These are phyloP conservation scores for Aspergillus taichungensis DNA, from an alignment of 495 filamentous ascomycete species.

Conservation along the genomic window DNA sequence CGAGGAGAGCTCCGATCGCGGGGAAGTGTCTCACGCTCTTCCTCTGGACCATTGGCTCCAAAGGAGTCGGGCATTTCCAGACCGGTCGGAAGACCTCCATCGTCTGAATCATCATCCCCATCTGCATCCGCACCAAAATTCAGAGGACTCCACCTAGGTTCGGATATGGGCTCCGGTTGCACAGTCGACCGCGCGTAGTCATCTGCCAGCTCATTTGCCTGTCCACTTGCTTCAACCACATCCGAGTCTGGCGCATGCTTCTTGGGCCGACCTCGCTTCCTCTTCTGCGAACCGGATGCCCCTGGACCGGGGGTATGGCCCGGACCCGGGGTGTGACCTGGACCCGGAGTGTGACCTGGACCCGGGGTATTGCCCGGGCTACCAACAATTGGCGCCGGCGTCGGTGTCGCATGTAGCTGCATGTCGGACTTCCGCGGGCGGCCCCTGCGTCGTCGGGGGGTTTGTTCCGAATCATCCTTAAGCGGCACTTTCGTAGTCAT, in stretches of 20 bases:
- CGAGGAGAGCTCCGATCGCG: constrained; percentile 6
- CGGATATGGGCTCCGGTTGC: not conserved
- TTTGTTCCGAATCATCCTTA: constrained; percentile 37
- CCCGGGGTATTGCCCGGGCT: constrained; percentile 30
- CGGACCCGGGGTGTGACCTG: constrained; percentile 6
- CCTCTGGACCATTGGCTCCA: constrained; percentile 14
- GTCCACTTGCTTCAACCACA: constrained; percentile 7
- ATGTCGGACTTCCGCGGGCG: constrained; percentile 39
- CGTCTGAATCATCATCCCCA: constrained; percentile 11
- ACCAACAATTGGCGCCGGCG: constrained; percentile 22
- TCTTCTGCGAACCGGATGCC: constrained; percentile 17
- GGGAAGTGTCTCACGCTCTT: constrained; percentile 1
- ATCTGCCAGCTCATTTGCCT: constrained; percentile 3
- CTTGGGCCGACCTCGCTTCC: constrained; percentile 31
- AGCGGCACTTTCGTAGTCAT: constrained; percentile 47
- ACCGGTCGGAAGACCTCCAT: not conserved
- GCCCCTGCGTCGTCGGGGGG: constrained; percentile 30
- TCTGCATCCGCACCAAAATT: constrained; percentile 16
- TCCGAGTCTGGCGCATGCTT: constrained; percentile 24
- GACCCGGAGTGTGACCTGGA: constrained; percentile 8
- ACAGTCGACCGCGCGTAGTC: constrained; percentile 6
- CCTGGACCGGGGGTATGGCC: constrained; percentile 4
- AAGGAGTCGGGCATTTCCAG: constrained; percentile 10
- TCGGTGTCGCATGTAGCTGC: constrained; percentile 24
- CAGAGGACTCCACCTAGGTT: constrained; percentile 17